Conservation (phyloP, 495 filamentous ascomycete species). For the Antarctomyces pellizariae region DNA sequence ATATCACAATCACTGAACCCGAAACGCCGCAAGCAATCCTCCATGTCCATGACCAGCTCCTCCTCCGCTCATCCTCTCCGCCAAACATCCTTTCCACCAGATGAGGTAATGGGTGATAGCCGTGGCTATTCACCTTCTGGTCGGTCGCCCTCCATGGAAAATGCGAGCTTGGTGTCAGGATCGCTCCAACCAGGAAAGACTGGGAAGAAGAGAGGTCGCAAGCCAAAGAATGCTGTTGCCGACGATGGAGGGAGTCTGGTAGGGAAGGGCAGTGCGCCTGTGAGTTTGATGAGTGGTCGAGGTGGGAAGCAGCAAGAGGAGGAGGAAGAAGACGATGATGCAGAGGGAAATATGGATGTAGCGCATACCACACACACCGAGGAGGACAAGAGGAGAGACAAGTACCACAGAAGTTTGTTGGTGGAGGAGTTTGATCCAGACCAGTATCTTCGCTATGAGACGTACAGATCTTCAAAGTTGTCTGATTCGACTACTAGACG, state of each 20-base stretch:
- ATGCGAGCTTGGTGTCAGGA: constrained; percentile 44
- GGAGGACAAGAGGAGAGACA: constrained; percentile 47
- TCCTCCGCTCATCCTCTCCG: constrained; percentile 52
- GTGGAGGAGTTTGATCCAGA: constrained; percentile 40
- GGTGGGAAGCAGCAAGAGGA: constrained; percentile 15
- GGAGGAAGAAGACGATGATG: constrained; percentile 42
- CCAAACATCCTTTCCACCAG: constrained; percentile 68
- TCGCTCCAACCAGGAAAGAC: constrained; percentile 23
- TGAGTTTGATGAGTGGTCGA: constrained; percentile 20
- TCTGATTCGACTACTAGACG: constrained; percentile 23
- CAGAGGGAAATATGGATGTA: constrained; percentile 36
- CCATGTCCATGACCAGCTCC: constrained; percentile 22
- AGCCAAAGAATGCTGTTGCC: constrained; percentile 33
- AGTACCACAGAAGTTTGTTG: constrained; percentile 32
- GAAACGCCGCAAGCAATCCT: constrained; percentile 44
- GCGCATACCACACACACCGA: constrained; percentile 37
- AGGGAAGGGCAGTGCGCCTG: constrained; percentile 23
- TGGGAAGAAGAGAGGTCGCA: constrained; percentile 38
- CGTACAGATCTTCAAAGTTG: constrained; percentile 48
- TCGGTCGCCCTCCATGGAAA: constrained; percentile 43
- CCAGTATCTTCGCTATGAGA: constrained; percentile 51
- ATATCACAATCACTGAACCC: constrained; percentile 16
- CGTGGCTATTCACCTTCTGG: constrained; percentile 21
- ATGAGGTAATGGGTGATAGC: too few relatives aligned
- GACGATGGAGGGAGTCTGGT: constrained; percentile 26